Evolutionary conservation across 2,329 filamentous ascomycete species (phyloP).

Genomic region (Fusarium sp.): DNA sequence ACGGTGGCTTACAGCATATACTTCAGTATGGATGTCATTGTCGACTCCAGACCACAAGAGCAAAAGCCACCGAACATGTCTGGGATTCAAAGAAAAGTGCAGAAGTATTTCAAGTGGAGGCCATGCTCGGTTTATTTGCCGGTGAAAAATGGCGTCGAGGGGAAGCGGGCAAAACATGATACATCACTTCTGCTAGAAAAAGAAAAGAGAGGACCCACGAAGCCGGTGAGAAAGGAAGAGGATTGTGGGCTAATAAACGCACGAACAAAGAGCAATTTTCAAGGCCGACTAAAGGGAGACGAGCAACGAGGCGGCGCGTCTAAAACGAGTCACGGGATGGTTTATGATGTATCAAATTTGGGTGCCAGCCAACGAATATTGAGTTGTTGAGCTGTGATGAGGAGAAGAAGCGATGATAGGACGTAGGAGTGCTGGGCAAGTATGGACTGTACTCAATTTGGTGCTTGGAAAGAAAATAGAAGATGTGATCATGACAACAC

Average conservation of each 20-base stretch:
- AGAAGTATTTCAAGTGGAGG: slow-evolving; percentile 13
- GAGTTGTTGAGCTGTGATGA: neutral
- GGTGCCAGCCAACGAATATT: neutral
- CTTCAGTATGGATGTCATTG: neutral
- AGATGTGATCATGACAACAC: neutral
- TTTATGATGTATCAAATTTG: slow-evolving; percentile 38
- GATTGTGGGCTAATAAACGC: neutral
- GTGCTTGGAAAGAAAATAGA: neutral
- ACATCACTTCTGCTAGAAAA: slow-evolving; percentile 25
- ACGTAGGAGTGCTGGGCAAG: neutral
- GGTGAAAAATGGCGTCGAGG: slow-evolving; percentile 4
- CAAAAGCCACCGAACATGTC: slow-evolving; percentile 3
- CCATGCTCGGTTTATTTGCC: slow-evolving; percentile 13
- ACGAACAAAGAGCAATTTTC: slow-evolving; percentile 1
- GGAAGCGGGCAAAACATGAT: slow-evolving; percentile 20
- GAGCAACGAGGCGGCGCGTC: slow-evolving; percentile 13
- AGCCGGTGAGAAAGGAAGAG: slow-evolving; percentile 18
- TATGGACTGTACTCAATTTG: neutral
- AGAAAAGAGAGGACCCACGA: slow-evolving; percentile 8
- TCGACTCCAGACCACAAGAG: neutral
- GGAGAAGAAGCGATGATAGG: neutral
- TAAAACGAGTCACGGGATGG: slow-evolving; percentile 22
- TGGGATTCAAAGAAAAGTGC: neutral
- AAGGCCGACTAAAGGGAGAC: slow-evolving; percentile 7
- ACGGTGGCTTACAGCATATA: neutral